Evolutionary conservation across 768 basidiomycete genomes (phyloP), one percentile per base, ranked within the genome.

Genomic region (Leucocoprinus birnbaumii): DNA sequence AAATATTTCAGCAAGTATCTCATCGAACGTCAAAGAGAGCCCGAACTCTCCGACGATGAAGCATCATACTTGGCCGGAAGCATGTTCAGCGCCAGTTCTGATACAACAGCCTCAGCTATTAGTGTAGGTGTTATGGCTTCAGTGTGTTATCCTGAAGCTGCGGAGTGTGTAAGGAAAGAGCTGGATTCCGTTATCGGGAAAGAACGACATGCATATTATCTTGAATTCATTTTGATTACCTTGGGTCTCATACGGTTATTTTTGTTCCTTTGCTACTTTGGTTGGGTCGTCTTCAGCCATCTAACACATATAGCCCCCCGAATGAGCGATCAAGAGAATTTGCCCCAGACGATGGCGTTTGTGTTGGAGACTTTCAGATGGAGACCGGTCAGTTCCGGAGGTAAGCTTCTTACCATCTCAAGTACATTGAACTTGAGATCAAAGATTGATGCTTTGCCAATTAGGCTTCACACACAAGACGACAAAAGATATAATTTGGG

Each of bases 31-130:
- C 82, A 85, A 60, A 55, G 62, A 1, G 76, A 80, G 44, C 77
- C 82, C 45, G 79, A 76, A 10, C 74, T 86, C 9, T 76, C 82
- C 2, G 71, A 80, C 51, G 71, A 79, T 51, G 84, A 87, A 61
- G 76, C 78, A 24, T 79, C 84, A 0, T 87, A 86, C 63, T 76
- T 87, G 22, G 80, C 80, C 0, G 85, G 85, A 0, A 75, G 77
- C 37, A 80, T 87, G 67, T 87, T 84, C 56, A 85, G 85, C 22
- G 85, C 84, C 31, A 85, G 85, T 13, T 78, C 81, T 0, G 85
- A 85, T 59, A 86, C 85, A 60, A 86, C 82, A 8, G 80, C 83
- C 3, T 77, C 81, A 10, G 83, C 79, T 0, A 80, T 85, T 56
- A 79, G 78, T 59, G 69, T 83, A 37, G 62, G 73, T 1, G 66